These are phyloP conservation scores for Protomyces macrosporus DNA, from an alignment of 1,139 yeast species.

Conservation along the genomic window DNA sequence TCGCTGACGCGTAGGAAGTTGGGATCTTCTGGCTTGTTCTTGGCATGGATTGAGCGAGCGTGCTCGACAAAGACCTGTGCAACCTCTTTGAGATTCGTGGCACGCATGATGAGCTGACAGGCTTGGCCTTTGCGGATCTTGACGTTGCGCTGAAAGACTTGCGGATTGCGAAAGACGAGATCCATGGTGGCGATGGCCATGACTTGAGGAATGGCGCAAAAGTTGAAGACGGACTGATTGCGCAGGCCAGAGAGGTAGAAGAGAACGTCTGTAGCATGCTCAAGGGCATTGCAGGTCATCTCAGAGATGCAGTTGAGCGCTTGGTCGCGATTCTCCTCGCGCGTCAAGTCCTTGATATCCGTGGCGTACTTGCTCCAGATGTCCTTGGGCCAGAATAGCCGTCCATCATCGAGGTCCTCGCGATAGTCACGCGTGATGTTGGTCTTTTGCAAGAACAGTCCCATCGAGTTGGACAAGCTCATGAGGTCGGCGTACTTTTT, in stretches of 20 bases:
- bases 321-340: constrained; percentile 52
- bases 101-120: constrained; percentile 56
- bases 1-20: constrained; percentile 79
- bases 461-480: constrained; percentile 69
- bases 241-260: constrained; percentile 68
- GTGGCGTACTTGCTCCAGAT: constrained; percentile 76
- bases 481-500: constrained; percentile 15
- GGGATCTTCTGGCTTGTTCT: constrained; percentile 75
- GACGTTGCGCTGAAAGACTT: constrained; percentile 63
- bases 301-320: constrained; percentile 58
- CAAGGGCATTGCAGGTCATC: constrained; percentile 70
- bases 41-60: constrained; percentile 69
- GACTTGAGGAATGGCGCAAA: constrained; percentile 96
- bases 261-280: constrained; percentile 72
- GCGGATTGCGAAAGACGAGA: constrained; percentile 72
- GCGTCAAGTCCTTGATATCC: constrained; percentile 45
- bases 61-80: constrained; percentile 69
- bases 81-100: constrained; percentile 72
- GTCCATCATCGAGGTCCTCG: constrained; percentile 86
- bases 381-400: constrained; percentile 95
- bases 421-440: constrained; percentile 92
- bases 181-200: constrained; percentile 97
- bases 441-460: constrained; percentile 87
- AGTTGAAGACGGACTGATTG: constrained; percentile 79
- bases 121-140: constrained; percentile 94